Percentiles rank a stretch among this genome's conserved stretches.
phyloP scores from a whole-genome alignment of 805 yeast genomes.

The Wickerhamomyces strasburgensis region DNA sequence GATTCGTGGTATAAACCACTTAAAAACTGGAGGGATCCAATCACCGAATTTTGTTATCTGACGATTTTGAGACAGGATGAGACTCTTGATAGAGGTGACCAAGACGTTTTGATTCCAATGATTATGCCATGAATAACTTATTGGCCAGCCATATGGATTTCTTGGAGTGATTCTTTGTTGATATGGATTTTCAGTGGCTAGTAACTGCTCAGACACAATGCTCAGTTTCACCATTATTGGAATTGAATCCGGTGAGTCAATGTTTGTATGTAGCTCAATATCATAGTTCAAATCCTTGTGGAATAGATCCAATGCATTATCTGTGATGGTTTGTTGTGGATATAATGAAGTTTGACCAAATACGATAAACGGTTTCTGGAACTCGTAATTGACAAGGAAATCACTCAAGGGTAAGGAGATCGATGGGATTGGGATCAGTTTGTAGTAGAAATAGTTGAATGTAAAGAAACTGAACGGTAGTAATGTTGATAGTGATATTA shows the following conservation, averaged over 20 bases:
- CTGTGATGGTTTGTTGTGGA: background rate
- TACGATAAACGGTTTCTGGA: slow-evolving; percentile 18
- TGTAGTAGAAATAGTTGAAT: slow-evolving; percentile 24
- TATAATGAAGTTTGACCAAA: slow-evolving; percentile 9
- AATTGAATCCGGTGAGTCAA: slow-evolving; percentile 2
- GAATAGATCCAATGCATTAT: slow-evolving; percentile 6
- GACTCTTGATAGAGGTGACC: background rate
- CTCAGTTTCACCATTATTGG: slow-evolving; percentile 22
- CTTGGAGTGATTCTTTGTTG: slow-evolving; percentile 4
- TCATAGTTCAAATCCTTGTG: slow-evolving; percentile 18
- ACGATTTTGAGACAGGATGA: background rate
- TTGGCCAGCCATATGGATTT: slow-evolving; percentile 11
- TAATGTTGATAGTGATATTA: slow-evolving; percentile 13
- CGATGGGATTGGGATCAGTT: slow-evolving; percentile 21
- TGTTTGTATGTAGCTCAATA: slow-evolving; percentile 13
- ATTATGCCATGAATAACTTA: background rate
- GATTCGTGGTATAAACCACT: slow-evolving; percentile 17
- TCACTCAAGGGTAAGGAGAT: slow-evolving; percentile 17
- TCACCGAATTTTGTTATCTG: slow-evolving; percentile 3
- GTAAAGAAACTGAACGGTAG: slow-evolving; percentile 21
- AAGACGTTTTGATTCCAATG: background rate
- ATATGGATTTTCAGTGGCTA: slow-evolving; percentile 1
- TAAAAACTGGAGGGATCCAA: slow-evolving; percentile 16
- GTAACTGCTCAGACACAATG: slow-evolving; percentile 14
- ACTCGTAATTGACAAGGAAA: slow-evolving; percentile 21